Evolutionary conservation across 495 filamentous ascomycete genomes (phyloP).

Genomic region (Penicillium salamii): DNA sequence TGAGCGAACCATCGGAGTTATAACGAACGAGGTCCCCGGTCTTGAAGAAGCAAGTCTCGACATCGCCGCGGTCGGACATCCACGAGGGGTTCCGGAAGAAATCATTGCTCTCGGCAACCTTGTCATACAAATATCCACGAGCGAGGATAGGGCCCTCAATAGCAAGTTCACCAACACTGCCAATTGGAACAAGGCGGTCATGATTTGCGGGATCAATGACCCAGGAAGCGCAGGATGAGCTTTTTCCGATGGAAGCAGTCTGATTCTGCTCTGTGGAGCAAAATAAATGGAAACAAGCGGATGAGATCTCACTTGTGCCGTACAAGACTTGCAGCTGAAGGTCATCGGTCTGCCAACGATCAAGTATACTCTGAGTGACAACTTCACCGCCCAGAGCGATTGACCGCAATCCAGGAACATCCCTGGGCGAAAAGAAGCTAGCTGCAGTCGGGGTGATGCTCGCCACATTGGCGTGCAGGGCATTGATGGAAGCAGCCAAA

Average conservation of each 20-base stretch:
- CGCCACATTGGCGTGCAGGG: constrained; percentile 28
- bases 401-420: constrained; percentile 36
- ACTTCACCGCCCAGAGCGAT: constrained; percentile 40
- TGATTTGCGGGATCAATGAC: constrained; percentile 54
- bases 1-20: constrained; percentile 46
- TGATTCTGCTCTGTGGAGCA: constrained; percentile 1
- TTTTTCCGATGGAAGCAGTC: constrained; percentile 22
- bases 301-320: constrained; percentile 38
- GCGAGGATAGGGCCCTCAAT: constrained; percentile 59
- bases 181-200: constrained; percentile 53
- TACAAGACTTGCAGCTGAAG: constrained; percentile 30
- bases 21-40: constrained; percentile 56
- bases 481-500: constrained; percentile 34
- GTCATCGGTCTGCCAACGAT: constrained; percentile 27
- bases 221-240: constrained; percentile 41
- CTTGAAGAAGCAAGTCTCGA: constrained; percentile 25
- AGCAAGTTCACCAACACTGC: constrained; percentile 57
- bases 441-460: constrained; percentile 48
- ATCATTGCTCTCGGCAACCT: constrained; percentile 23
- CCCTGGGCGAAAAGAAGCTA: constrained; percentile 39
- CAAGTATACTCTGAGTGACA: neutral
- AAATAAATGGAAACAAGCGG: constrained; percentile 23
- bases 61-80: constrained; percentile 17
- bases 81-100: constrained; percentile 54
- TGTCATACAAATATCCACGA: constrained; percentile 46